Conservation (phyloP, 2,329 filamentous ascomycete genomes). For the Aureobasidium sp. region DNA sequence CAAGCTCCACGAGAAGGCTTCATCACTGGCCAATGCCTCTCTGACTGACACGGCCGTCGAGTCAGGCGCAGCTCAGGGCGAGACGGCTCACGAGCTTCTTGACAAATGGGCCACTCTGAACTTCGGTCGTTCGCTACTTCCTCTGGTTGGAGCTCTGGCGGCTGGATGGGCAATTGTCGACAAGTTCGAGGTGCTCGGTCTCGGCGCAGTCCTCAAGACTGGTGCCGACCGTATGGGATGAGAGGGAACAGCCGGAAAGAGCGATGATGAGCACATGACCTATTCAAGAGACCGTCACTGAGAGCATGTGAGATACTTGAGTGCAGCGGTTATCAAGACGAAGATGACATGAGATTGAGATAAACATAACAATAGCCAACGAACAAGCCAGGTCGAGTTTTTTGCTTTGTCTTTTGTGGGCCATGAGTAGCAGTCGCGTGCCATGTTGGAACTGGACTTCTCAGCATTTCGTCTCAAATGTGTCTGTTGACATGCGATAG, state of each 20-base stretch:
- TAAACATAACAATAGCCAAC: not conserved
- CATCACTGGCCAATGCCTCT: constrained; percentile 30
- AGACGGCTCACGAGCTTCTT: constrained; percentile 44
- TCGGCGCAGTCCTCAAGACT: constrained; percentile 19
- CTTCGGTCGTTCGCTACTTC: constrained; percentile 33
- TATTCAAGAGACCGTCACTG: not conserved
- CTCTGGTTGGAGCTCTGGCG: constrained; percentile 18
- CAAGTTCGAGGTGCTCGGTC: constrained; percentile 21
- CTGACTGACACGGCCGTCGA: constrained; percentile 34
- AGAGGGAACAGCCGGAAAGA: not conserved
- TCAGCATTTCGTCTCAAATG: not conserved
- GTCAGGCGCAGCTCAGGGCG: constrained; percentile 31
- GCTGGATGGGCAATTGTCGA: constrained; percentile 26
- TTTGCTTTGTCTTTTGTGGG: not conserved
- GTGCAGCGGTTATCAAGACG: not conserved
- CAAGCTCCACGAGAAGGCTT: constrained; percentile 39
- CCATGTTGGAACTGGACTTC: not conserved
- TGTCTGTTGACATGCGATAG: not conserved
- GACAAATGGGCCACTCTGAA: constrained; percentile 49
- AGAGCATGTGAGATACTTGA: constrained; percentile 4
- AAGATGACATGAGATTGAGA: not conserved
- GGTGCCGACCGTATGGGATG: constrained; percentile 21
- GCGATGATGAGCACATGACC: not conserved
- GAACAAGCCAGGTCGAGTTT: not conserved
- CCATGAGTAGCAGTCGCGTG: not conserved